These are phyloP conservation scores for Termitomyces heimii DNA, from an alignment of 768 basidiomycete species.

Conservation along the genomic window DNA sequence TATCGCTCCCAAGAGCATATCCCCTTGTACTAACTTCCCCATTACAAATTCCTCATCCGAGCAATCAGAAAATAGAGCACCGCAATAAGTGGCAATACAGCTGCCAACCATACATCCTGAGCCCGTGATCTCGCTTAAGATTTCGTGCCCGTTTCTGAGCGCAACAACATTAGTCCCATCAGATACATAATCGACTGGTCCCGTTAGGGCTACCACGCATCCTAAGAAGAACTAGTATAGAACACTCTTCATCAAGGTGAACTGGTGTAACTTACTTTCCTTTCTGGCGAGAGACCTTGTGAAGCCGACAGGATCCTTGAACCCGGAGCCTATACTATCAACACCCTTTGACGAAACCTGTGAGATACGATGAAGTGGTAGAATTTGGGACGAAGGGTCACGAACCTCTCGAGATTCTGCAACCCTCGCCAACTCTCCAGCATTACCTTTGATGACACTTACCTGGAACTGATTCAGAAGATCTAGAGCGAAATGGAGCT, in stretches of 20 bases:
- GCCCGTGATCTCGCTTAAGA: conserved; percentile 81
- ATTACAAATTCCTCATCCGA: conserved; percentile 20
- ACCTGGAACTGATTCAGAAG: conserved; percentile 77
- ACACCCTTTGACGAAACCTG: conserved; percentile 79
- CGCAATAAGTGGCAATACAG: conserved; percentile 75
- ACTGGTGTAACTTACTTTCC: conserved; percentile 52
- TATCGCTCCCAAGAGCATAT: conserved; percentile 72
- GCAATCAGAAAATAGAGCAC: conserved; percentile 40
- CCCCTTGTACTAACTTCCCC: conserved; percentile 57
- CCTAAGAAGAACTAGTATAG: conserved; percentile 36
- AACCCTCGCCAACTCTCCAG: conserved; percentile 79
- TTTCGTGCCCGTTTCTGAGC: conserved; percentile 65
- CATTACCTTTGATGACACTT: conserved; percentile 92
- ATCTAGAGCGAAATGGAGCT: conserved; percentile 50
- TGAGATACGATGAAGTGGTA: neutral
- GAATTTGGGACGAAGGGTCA: neutral
- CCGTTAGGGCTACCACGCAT: conserved; percentile 78
- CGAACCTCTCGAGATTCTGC: conserved; percentile 70
- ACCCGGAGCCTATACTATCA: conserved; percentile 75
- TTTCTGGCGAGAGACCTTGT: conserved; percentile 64
- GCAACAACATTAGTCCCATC: conserved; percentile 70
- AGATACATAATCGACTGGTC: conserved; percentile 75
- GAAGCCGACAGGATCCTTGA: conserved; percentile 66
- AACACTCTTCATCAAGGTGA: neutral
- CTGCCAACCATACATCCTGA: conserved; percentile 85